A percentile compares a stretch with the other conserved stretches of the same genome.
Conservation (phyloP, 78 protist species). For the Mastigamoeba balamuthi region DNA sequence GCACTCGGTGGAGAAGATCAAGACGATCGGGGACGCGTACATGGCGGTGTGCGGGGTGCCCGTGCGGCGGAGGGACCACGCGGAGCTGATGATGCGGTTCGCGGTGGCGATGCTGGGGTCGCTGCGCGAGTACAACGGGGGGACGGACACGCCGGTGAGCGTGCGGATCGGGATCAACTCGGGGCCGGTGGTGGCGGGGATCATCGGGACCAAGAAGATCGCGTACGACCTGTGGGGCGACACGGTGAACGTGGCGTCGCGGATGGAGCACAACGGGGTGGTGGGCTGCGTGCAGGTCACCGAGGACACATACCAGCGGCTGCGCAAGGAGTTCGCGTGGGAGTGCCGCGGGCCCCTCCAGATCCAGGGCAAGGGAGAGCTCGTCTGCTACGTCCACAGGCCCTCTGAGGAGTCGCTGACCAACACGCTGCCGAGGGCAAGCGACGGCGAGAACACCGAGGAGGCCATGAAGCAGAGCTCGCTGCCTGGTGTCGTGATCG, state of each 20-base stretch:
- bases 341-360: conserved; percentile 7
- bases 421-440: too few relatives aligned
- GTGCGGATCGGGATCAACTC: conserved; percentile 30
- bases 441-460: too few relatives aligned
- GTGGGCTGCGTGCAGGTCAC: conserved; percentile 35
- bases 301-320: conserved; percentile 6
- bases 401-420: too few relatives aligned
- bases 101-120: conserved; percentile 4
- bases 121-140: conserved; percentile 14
- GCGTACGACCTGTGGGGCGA: conserved; percentile 46
- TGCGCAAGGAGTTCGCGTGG: conserved; percentile 11
- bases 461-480: too few relatives aligned
- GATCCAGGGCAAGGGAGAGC: conserved; percentile 63
- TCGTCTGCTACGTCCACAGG: too few relatives aligned
- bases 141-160: background rate
- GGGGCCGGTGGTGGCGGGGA: conserved; percentile 36
- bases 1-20: conserved; percentile 63
- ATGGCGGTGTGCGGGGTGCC: conserved; percentile 42
- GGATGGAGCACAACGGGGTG: conserved; percentile 53
- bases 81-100: conserved; percentile 1
- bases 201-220: conserved; percentile 17
- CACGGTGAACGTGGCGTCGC: conserved; percentile 21
- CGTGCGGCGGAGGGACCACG: background rate
- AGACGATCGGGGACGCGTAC: conserved; percentile 65
- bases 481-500: too few relatives aligned